A percentile compares a stretch with the other conserved stretches of the same genome.
phyloP scores from a whole-genome alignment of 2,329 filamentous ascomycete species.

The Xylariaceae sp. region DNA sequence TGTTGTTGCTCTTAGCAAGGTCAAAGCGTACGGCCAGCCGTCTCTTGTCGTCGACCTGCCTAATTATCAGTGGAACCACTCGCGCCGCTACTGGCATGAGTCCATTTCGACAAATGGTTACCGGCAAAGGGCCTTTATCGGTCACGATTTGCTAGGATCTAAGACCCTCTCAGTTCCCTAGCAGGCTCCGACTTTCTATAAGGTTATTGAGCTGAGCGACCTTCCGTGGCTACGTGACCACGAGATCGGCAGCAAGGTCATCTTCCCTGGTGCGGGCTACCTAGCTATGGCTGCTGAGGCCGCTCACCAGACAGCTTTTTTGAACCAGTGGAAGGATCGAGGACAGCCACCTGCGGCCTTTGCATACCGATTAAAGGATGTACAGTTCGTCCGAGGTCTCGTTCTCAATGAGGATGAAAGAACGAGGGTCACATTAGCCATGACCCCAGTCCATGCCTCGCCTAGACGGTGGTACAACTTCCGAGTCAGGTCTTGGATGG shows the following conservation, averaged over 20 bases:
- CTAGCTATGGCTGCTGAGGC: slow-evolving; percentile 35
- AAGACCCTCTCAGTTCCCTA: slow-evolving; percentile 5
- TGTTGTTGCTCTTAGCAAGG: slow-evolving; percentile 2
- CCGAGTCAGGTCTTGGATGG: slow-evolving; percentile 8
- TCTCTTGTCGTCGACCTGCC: slow-evolving; percentile 19
- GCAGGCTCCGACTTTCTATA: slow-evolving; percentile 8
- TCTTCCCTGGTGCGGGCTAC: slow-evolving; percentile 43
- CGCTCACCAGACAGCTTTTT: slow-evolving; percentile 13
- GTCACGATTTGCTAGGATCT: slow-evolving; percentile 15
- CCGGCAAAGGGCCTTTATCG: slow-evolving; percentile 4
- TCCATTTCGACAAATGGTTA: slow-evolving; percentile 12
- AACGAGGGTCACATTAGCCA: neutral
- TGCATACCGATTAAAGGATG: slow-evolving; percentile 20
- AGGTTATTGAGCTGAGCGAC: slow-evolving; percentile 1
- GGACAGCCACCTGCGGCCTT: neutral
- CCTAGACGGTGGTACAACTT: neutral
- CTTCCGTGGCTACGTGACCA: slow-evolving; percentile 48
- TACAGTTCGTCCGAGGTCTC: slow-evolving; percentile 19
- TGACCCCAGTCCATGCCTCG: neutral
- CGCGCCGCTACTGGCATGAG: slow-evolving; percentile 16
- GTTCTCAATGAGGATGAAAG: slow-evolving; percentile 18
- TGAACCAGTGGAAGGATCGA: slow-evolving; percentile 3
- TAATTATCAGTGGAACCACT: slow-evolving; percentile 23
- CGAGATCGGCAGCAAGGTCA: slow-evolving; percentile 40
- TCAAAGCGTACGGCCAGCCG: slow-evolving; percentile 11